Percentiles rank a stretch among this genome's conserved stretches.
phyloP scores from a whole-genome alignment of 345 rosid genomes.

The Jatropha curcas region DNA sequence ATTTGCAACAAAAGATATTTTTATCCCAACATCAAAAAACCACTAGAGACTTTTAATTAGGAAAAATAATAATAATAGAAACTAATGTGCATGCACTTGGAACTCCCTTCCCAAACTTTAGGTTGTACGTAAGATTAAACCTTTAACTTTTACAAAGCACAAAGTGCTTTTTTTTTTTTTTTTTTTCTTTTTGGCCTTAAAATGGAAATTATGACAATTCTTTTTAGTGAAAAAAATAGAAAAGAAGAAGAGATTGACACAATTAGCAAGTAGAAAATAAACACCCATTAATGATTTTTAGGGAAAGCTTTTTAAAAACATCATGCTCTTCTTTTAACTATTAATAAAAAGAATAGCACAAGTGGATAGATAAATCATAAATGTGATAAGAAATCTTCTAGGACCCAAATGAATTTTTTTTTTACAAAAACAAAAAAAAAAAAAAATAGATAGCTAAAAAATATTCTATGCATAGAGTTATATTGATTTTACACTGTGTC shows the following conservation, averaged over 20 bases:
- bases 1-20: too few species aligned
- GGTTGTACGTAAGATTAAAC: conserved; percentile 3
- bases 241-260: conserved; percentile 15
- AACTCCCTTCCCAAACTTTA: conserved; percentile 20
- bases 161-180: too few species aligned
- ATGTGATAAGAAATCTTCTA: conserved; percentile 9
- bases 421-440: background rate
- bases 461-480: background rate
- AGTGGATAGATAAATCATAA: too few species aligned
- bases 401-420: conserved; percentile 13
- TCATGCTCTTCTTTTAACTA: conserved; percentile 11
- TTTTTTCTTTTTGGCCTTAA: conserved; percentile 26
- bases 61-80: too few species aligned
- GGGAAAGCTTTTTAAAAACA: conserved; percentile 19
- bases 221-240: conserved; percentile 14
- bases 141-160: conserved; percentile 28
- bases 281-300: conserved; percentile 5
- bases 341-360: background rate
- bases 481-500: background rate
- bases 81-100: background rate
- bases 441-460: background rate
- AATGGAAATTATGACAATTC: conserved; percentile 27
- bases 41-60: too few species aligned
- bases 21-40: too few species aligned
- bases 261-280: conserved; percentile 31